Conservation (phyloP, 202 grass and related monocot genomes). For the Setaria viridis region DNA sequence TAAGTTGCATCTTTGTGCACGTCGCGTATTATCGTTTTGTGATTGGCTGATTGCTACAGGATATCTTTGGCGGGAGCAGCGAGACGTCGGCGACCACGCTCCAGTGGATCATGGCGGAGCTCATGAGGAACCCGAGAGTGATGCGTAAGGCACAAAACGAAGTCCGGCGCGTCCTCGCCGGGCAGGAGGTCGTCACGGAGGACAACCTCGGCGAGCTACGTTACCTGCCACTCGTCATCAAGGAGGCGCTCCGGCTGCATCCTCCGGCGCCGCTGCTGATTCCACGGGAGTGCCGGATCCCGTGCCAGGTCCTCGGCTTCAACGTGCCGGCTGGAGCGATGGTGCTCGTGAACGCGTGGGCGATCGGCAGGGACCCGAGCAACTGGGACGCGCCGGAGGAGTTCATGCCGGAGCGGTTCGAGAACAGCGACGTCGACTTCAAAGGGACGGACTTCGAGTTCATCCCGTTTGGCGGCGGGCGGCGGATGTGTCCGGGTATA, state of each 20-base stretch:
- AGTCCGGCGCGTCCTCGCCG: neutral
- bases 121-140: neutral
- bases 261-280: neutral
- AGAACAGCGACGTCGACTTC: neutral
- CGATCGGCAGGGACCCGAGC: neutral
- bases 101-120: slow-evolving; percentile 17
- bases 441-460: neutral
- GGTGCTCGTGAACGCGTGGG: neutral
- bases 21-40: too few species aligned
- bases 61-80: slow-evolving; percentile 5
- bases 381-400: neutral
- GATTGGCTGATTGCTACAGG: neutral
- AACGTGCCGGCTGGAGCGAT: neutral
- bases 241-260: slow-evolving; percentile 2
- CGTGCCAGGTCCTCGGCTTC: neutral
- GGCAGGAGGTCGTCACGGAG: neutral
- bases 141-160: neutral
- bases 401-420: neutral
- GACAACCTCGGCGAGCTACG: neutral
- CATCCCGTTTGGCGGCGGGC: neutral
- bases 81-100: neutral
- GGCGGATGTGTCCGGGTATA: neutral
- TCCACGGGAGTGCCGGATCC: neutral
- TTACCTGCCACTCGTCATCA: neutral
- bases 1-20: too few species aligned